Percentiles rank a stretch among this genome's conserved stretches.
Conservation (phyloP, 257 asterid genomes). For the Primulina tabacum region DNA sequence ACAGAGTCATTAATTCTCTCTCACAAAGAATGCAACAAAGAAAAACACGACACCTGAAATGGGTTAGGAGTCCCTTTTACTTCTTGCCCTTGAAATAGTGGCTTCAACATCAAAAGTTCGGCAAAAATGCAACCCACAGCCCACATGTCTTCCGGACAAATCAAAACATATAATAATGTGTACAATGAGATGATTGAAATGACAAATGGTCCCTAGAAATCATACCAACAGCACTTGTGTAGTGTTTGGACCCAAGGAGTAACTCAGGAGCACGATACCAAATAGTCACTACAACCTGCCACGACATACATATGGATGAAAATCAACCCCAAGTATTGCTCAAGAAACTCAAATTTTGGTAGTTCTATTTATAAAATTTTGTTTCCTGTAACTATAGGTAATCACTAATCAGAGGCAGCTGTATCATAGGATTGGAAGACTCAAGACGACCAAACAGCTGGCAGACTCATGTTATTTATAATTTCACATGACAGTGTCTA, state of each 20-base stretch:
- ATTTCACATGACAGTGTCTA: background rate
- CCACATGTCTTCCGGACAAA: constrained; percentile 79
- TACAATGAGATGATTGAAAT: constrained; percentile 18
- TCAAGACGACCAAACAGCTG: background rate
- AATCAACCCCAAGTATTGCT: constrained; percentile 13
- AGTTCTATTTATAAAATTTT: background rate
- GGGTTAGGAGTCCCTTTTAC: constrained; percentile 94
- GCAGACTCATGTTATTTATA: background rate
- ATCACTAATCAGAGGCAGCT: background rate
- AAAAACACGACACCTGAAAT: constrained; percentile 63
- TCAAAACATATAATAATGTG: constrained; percentile 24
- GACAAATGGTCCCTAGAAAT: constrained; percentile 17
- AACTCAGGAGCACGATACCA: constrained; percentile 99
- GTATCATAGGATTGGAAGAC: background rate
- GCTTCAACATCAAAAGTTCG: constrained; percentile 94
- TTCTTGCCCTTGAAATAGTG: constrained; percentile 99
- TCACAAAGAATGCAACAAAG: constrained; percentile 19
- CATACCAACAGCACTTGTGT: constrained; percentile 98
- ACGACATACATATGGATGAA: constrained; percentile 30
- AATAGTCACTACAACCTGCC: constrained; percentile 95
- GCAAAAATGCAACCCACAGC: constrained; percentile 99
- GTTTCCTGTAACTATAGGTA: background rate
- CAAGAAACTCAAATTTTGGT: constrained; percentile 3
- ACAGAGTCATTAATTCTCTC: constrained; percentile 8
- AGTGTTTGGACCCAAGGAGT: constrained; percentile 95